These are phyloP conservation scores for Glycine tomentella DNA, from an alignment of 306 rosid species.

Conservation along the genomic window DNA sequence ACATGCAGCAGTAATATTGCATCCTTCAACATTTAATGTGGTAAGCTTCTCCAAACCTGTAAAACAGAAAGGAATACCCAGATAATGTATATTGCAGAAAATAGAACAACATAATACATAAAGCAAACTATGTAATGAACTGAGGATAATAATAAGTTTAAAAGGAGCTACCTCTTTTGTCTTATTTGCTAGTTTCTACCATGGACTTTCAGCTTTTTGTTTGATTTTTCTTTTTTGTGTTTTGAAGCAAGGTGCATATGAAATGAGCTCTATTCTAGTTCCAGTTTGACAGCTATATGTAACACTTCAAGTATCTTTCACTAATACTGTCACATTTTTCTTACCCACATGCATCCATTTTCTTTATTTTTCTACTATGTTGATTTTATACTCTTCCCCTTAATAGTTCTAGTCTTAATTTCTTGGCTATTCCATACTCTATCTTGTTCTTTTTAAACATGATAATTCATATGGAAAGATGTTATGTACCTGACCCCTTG, in stretches of 20 bases:
- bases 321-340: not conserved
- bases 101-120: too few species aligned
- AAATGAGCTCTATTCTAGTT: not conserved
- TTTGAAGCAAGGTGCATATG: not conserved
- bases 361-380: too few species aligned
- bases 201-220: not conserved
- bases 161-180: not conserved
- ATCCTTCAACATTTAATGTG: slow-evolving; percentile 67
- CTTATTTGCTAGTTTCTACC: not conserved
- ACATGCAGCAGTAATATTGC: slow-evolving; percentile 65
- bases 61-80: slow-evolving; percentile 40
- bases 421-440: too few species aligned
- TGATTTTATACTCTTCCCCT: too few species aligned
- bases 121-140: too few species aligned
- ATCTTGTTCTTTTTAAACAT: too few species aligned
- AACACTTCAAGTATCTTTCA: not conserved
- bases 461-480: too few species aligned
- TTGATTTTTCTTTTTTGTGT: not conserved
- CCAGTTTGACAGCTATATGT: not conserved
- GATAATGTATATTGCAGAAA: slow-evolving; percentile 25
- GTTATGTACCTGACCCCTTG: too few species aligned
- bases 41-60: slow-evolving; percentile 70
- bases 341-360: not conserved
- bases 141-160: not conserved
- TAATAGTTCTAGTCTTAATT: too few species aligned